A percentile compares a stretch with the other conserved stretches of the same genome.
These are phyloP conservation scores for Viola pubescens DNA, from an alignment of 441 rosid species.

Conservation along the genomic window DNA sequence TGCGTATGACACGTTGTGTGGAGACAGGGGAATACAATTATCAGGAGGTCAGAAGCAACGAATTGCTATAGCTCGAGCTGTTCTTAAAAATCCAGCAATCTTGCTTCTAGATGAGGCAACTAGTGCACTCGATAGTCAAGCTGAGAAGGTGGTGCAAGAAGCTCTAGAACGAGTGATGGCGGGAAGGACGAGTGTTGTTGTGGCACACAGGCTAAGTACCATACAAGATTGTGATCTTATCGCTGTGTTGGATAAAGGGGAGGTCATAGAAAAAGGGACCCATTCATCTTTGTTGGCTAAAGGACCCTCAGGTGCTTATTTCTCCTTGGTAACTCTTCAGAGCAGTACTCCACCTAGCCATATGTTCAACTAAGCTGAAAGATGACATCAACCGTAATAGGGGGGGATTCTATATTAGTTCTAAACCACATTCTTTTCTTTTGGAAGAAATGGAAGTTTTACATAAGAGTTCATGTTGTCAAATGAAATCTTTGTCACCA, in stretches of 20 bases:
- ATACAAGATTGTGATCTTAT: conserved; percentile 35
- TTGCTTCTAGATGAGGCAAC: conserved; percentile 21
- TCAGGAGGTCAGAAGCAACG: conserved; percentile 23
- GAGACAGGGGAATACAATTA: conserved; percentile 19
- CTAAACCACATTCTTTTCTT: too few relatives aligned
- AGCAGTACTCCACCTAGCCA: background rate
- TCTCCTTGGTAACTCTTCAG: conserved; percentile 49
- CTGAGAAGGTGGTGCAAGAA: conserved; percentile 23
- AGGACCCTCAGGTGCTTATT: conserved; percentile 46
- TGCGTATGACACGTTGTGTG: conserved; percentile 16
- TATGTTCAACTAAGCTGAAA: too few relatives aligned
- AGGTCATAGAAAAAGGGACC: conserved; percentile 52
- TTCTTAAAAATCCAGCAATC: conserved; percentile 19
- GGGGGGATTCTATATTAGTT: conserved; percentile 3
- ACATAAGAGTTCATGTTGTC: too few relatives aligned
- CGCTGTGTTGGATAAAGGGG: conserved; percentile 47
- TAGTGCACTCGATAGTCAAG: conserved; percentile 14
- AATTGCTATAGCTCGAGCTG: conserved; percentile 17
- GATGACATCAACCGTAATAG: too few relatives aligned
- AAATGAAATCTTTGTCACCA: too few relatives aligned
- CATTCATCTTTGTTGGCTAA: conserved; percentile 47
- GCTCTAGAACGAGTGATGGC: conserved; percentile 15
- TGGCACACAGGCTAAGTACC: conserved; percentile 22
- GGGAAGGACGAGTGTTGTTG: conserved; percentile 16
- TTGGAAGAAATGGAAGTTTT: too few relatives aligned